Evolutionary conservation across 2,329 filamentous ascomycete species (phyloP).

Genomic region (Cordyceps fumosorosea): DNA sequence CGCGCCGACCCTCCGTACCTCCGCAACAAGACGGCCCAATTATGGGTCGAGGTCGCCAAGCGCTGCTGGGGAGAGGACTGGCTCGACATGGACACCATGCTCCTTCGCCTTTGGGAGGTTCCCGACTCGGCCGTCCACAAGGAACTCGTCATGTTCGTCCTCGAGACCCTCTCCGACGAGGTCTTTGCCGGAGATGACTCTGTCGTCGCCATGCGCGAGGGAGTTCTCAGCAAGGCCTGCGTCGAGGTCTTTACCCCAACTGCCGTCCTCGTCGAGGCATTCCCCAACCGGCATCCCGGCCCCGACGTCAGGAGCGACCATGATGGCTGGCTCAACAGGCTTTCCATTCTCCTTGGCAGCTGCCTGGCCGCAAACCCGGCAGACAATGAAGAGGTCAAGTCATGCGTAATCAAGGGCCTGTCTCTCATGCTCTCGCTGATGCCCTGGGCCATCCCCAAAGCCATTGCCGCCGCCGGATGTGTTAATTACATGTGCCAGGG

Average conservation of each 20-base stretch:
- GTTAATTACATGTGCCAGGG: conserved; percentile 65
- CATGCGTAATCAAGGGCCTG: conserved; percentile 69
- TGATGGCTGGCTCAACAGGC: conserved; percentile 81
- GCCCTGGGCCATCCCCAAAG: conserved; percentile 81
- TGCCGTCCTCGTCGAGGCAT: conserved; percentile 65
- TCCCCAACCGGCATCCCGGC: conserved; percentile 63
- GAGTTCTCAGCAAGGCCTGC: conserved; percentile 77
- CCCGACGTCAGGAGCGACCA: conserved; percentile 67
- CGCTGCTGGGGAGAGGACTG: conserved; percentile 87
- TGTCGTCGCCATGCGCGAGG: conserved; percentile 74
- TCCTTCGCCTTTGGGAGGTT: conserved; percentile 76
- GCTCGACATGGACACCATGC: conserved; percentile 85
- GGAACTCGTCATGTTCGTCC: conserved; percentile 77
- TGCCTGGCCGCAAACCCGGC: conserved; percentile 62
- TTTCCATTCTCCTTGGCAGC: conserved; percentile 66
- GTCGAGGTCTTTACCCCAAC: conserved; percentile 90
- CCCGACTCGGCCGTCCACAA: conserved; percentile 60
- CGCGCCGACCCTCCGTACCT: conserved; percentile 73
- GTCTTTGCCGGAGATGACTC: conserved; percentile 88
- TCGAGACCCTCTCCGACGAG: conserved; percentile 91
- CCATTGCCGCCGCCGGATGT: conserved; percentile 64
- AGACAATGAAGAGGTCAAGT: conserved; percentile 59
- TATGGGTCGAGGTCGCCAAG: conserved; percentile 95
- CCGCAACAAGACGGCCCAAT: conserved; percentile 85
- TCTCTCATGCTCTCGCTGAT: conserved; percentile 72